A percentile compares a stretch with the other conserved stretches of the same genome.
Conservation (phyloP, 164 flowering plant genomes). For the Buxus sempervirens region DNA sequence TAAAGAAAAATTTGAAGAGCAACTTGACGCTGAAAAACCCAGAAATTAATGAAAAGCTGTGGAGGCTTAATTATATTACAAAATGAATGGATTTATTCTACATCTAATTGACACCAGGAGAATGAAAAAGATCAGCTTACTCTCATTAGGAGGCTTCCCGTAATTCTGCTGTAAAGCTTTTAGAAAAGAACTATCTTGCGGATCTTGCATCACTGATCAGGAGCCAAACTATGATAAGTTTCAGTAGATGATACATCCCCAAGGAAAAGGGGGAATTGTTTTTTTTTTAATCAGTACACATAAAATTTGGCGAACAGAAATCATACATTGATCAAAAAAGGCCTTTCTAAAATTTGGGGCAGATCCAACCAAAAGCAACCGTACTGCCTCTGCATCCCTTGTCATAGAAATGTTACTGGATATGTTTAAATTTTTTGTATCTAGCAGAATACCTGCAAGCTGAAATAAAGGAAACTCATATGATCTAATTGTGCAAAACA, state of each 20-base stretch:
- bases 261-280: not conserved
- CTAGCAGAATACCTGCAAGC: conserved; percentile 71
- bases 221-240: not conserved
- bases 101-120: not conserved
- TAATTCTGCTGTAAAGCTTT: conserved; percentile 42
- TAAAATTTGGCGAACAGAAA: conserved; percentile 1
- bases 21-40: not conserved
- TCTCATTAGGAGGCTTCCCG: conserved; percentile 43
- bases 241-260: not conserved
- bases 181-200: conserved; percentile 35
- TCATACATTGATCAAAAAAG: conserved; percentile 54
- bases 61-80: not conserved
- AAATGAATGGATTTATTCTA: not conserved
- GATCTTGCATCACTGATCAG: conserved; percentile 54
- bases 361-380: conserved; percentile 57
- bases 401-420: conserved; percentile 38
- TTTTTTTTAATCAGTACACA: not conserved
- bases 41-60: not conserved
- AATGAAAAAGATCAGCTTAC: conserved; percentile 28
- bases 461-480: conserved; percentile 19
- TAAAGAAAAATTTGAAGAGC: not conserved
- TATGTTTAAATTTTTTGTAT: conserved; percentile 50
- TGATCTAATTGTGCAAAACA: not conserved
- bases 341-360: conserved; percentile 46
- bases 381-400: conserved; percentile 74